phyloP scores from a whole-genome alignment of 768 basidiomycete species.

The Trametes sanguinea region DNA sequence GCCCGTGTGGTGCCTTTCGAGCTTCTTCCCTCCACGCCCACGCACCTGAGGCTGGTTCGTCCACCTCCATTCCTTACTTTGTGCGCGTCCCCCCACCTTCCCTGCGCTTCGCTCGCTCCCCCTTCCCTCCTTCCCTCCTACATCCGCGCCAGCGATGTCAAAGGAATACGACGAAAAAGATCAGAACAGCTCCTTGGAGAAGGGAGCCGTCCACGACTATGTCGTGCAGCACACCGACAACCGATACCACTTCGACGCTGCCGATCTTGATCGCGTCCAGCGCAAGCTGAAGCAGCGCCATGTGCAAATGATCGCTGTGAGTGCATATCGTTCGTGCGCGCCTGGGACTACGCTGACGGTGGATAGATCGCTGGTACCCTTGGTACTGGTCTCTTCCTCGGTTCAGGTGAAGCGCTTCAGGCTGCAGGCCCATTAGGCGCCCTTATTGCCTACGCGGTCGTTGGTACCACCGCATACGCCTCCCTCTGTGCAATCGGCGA shows the following conservation, averaged over 20 bases:
- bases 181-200: conserved; percentile 29
- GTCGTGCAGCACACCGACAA: conserved; percentile 28
- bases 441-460: conserved; percentile 60
- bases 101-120: neutral
- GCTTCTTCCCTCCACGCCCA: conserved; percentile 15
- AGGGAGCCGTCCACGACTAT: conserved; percentile 30
- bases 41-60: conserved; percentile 9
- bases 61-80: conserved; percentile 18
- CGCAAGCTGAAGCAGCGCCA: conserved; percentile 74
- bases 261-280: conserved; percentile 70
- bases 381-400: conserved; percentile 74
- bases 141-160: conserved; percentile 5
- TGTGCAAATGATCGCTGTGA: conserved; percentile 80
- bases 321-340: conserved; percentile 23
- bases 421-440: conserved; percentile 69
- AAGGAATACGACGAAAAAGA: conserved; percentile 29
- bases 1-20: neutral
- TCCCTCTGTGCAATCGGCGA: conserved; percentile 71
- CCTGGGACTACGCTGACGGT: neutral
- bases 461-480: conserved; percentile 69
- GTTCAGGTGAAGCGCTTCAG: conserved; percentile 61
- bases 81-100: conserved; percentile 3
- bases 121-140: neutral
- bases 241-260: conserved; percentile 51
- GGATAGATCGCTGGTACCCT: conserved; percentile 72